Evolutionary conservation across 164 flowering plant genomes (phyloP), one percentile per base, ranked within the genome.

Genomic region (Nymphaea thermarum): DNA sequence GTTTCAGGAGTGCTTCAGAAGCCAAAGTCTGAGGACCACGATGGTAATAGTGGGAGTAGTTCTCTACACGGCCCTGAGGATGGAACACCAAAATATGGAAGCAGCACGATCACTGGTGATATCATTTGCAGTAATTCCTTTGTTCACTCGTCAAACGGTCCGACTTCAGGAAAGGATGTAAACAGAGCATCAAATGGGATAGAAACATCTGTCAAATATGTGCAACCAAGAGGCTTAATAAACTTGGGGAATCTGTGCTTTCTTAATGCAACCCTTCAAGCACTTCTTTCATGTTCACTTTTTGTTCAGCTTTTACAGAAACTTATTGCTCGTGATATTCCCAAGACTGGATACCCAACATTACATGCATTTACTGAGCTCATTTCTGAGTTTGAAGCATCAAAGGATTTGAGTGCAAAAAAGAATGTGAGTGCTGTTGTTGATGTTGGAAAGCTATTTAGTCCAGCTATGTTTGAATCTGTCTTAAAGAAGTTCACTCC

Each of bases 241-340:
- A 95, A 95, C 75, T 77, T 82, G 0, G 99, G 99, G 67, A 95
- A 95, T 73, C 55, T 95, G 43, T 95, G 99, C 79, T 95, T 95
- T 78, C 95, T 95, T 57, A 90, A 90, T 84, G 88, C 99, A 44
- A 83, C 99, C 55, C 77, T 95, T 68, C 99, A 95, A 80, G 97
- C 99, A 70, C 88, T 92, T 60, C 76, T 95, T 36, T 83, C 98
- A 16, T 95, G 99, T 71, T 77, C 97, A 68, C 93, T 89, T 57
- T 92, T 95, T 77, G 88, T 95, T 62, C 80, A 81, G 68, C 88
- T 95, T 42, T 71, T 95, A 75, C 89, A 84, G 78, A 88, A 84
- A 62, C 68, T 92, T 59, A 85, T 80, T 76, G 68, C 51, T 69
- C 79, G 78, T 51, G 65, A 80, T 73, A 78, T 92, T 62, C 88